Evolutionary conservation across 129 eudicot species (phyloP).

Genomic region (Calendula officinalis): DNA sequence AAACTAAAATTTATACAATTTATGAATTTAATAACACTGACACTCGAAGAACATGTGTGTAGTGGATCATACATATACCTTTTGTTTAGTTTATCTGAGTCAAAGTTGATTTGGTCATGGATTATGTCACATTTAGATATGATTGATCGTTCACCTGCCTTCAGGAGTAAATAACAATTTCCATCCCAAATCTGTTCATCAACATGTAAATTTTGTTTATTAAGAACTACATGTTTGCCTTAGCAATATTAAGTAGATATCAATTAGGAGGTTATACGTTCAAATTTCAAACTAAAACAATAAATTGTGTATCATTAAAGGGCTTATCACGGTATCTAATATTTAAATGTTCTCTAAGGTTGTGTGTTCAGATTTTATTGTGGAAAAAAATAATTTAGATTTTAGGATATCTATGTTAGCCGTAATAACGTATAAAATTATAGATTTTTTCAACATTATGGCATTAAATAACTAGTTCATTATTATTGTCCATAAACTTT

Average conservation of each 20-base stretch:
- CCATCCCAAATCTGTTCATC: background rate
- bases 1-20: background rate
- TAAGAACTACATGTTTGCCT: background rate
- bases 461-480: too few relatives aligned
- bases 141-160: conserved; percentile 28
- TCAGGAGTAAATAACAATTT: conserved; percentile 2
- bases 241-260: too few relatives aligned
- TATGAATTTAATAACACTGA: background rate
- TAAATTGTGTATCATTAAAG: too few relatives aligned
- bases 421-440: too few relatives aligned
- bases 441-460: too few relatives aligned
- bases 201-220: background rate
- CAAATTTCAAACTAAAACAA: too few relatives aligned
- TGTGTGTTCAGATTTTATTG: too few relatives aligned
- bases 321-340: too few relatives aligned
- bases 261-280: too few relatives aligned
- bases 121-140: conserved; percentile 31
- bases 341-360: too few relatives aligned
- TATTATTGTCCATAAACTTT: background rate
- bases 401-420: too few relatives aligned
- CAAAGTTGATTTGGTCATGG: conserved; percentile 29
- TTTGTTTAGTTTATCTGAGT: conserved; percentile 17
- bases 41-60: background rate
- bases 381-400: too few relatives aligned
- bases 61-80: conserved; percentile 19